phyloP scores from a whole-genome alignment of 345 rosid genomes.

The Capsella bursapastoris region DNA sequence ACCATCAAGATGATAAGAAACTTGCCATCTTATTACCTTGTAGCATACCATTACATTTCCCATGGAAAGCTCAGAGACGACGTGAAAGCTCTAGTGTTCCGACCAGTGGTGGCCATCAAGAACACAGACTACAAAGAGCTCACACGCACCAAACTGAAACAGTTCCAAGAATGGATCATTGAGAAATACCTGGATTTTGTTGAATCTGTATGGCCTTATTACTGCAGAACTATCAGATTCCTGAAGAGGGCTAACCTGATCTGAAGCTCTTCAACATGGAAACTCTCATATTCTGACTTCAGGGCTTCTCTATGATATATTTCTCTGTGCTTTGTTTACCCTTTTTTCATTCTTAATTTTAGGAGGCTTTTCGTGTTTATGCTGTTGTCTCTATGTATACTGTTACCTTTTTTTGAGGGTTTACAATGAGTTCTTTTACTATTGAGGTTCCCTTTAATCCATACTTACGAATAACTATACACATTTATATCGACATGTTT shows the following conservation, averaged over 20 bases:
- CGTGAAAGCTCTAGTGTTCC: conserved; percentile 50
- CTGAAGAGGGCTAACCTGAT: conserved; percentile 89
- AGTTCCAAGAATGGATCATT: conserved; percentile 60
- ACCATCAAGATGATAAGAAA: conserved; percentile 55
- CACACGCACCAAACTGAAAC: conserved; percentile 56
- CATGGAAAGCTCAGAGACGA: conserved; percentile 73
- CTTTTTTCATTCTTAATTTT: conserved; percentile 33
- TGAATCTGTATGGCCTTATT: conserved; percentile 92
- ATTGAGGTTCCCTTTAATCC: conserved; percentile 1
- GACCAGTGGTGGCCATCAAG: conserved; percentile 64
- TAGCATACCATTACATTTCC: conserved; percentile 56
- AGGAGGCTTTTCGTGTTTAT: conserved; percentile 43
- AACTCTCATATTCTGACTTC: conserved; percentile 29
- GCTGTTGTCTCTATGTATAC: conserved; percentile 39
- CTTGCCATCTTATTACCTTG: conserved; percentile 60
- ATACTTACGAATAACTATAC: neutral
- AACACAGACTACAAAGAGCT: conserved; percentile 68
- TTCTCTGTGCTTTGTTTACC: conserved; percentile 8
- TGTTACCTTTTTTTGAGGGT: conserved; percentile 43
- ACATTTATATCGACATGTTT: conserved; percentile 5
- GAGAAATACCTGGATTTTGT: conserved; percentile 80
- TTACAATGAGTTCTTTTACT: conserved; percentile 33
- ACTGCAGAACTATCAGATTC: conserved; percentile 93
- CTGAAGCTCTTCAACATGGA: conserved; percentile 36
- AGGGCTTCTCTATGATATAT: conserved; percentile 30